Evolutionary conservation across 225 moss, liverwort and hornwort genomes (phyloP).

Genomic region (Pseudisothecium myosuroides): DNA sequence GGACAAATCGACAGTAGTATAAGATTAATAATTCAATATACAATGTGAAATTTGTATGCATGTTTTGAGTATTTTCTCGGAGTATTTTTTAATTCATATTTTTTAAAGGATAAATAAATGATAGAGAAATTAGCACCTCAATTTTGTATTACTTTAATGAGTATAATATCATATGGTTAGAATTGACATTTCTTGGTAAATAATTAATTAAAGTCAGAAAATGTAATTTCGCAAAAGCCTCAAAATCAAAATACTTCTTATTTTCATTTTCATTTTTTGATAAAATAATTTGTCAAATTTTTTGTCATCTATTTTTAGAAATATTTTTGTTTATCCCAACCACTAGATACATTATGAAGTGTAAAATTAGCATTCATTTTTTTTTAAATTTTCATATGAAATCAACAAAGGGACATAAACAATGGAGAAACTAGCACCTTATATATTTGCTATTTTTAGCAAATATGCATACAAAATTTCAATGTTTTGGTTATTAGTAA

Average conservation of each 20-base stretch:
- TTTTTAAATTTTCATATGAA: no score
- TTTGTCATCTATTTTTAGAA: background rate
- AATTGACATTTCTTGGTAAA: rapidly evolving
- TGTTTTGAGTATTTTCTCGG: background rate
- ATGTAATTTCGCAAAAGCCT: background rate
- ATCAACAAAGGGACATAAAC: no score
- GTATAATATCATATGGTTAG: rapidly evolving
- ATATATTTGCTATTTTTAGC: background rate
- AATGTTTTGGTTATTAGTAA: background rate
- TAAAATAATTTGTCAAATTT: background rate
- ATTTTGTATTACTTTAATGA: background rate
- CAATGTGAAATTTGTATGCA: background rate
- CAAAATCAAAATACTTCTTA: background rate
- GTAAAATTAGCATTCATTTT: background rate
- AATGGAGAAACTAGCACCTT: rapidly evolving
- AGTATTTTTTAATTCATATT: background rate
- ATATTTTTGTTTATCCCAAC: rapidly evolving
- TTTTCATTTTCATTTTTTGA: no score
- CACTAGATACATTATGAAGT: rapidly evolving
- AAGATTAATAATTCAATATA: rapidly evolving
- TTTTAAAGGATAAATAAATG: background rate
- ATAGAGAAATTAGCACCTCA: background rate
- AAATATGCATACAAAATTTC: background rate
- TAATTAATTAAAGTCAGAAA: no score
- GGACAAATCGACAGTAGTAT: background rate